phyloP scores from a whole-genome alignment of 192 early-diverging fungal genomes.

The Linnemannia hyalina region DNA sequence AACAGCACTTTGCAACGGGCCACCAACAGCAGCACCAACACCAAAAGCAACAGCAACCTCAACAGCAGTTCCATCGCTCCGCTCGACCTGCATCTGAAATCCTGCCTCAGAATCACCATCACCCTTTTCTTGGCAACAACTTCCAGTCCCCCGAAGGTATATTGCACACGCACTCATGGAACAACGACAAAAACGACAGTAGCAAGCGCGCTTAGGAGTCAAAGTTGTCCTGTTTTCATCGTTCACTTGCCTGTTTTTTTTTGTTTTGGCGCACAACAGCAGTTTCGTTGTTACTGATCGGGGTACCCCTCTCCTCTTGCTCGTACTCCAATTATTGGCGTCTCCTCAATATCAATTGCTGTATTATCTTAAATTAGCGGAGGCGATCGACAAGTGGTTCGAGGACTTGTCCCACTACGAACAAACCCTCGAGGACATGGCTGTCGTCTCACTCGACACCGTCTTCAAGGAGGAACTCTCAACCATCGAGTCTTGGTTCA shows the following conservation, averaged over 20 bases:
- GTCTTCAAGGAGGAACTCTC: slow-evolving; percentile 91
- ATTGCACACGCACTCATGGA: not conserved
- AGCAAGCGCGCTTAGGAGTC: not conserved
- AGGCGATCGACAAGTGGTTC: slow-evolving; percentile 91
- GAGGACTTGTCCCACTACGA: slow-evolving; percentile 94
- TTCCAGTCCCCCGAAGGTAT: slow-evolving; percentile 56
- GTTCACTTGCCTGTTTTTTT: not conserved
- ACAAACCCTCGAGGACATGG: slow-evolving; percentile 93
- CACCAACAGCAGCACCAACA: slow-evolving; percentile 38
- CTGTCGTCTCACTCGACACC: slow-evolving; percentile 81
- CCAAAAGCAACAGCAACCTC: slow-evolving; percentile 6
- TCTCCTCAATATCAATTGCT: not conserved
- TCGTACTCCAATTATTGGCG: not conserved
- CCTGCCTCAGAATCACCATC: slow-evolving; percentile 41
- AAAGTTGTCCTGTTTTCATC: not conserved
- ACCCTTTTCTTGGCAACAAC: slow-evolving; percentile 35
- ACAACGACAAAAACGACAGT: not conserved
- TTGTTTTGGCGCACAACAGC: not conserved
- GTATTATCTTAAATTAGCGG: slow-evolving; percentile 39
- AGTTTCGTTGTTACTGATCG: not conserved
- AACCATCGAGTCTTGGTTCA: slow-evolving; percentile 96
- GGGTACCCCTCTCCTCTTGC: not conserved
- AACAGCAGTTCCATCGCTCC: slow-evolving; percentile 41
- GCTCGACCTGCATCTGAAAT: slow-evolving; percentile 51
- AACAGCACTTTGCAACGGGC: slow-evolving; percentile 38